Base-by-base conservation (phyloP, 1,284 basidiomycete species). In the Anthracocystis walkeri region DNA sequence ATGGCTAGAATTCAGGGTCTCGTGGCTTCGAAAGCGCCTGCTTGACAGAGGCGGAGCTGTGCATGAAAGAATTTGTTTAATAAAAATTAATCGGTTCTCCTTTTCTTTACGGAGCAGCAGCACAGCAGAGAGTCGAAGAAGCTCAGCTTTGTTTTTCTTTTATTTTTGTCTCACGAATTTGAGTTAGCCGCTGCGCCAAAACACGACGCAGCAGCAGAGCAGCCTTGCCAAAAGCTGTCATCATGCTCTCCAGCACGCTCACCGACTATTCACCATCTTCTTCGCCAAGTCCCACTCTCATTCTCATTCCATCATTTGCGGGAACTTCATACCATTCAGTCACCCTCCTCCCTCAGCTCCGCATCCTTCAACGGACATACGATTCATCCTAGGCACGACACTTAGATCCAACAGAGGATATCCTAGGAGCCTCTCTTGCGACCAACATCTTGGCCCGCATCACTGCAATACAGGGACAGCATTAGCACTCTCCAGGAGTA, bases 351-450 rank as follows among this genome's bases (percentile, higher is more conserved):
- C 14, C 35, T 16, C 33, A 33, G 11, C 14, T 38, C 14, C 35
- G 16, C 12, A 5, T 16, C 35, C 12, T 38, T 38, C 12, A 10
- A 38, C 12, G 12, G 35, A 38, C 10, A 38, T 14, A 38, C 14
- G 3, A 14, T 16, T 11, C 12, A 38, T 16, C 35, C 35, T 38
- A 2, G 16, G 35, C 35, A 38, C 35, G 8, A 44, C 42, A 20
- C 42, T 44, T 14, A 33, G 31, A 35, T 55, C 27, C 53, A 55
- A 33, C 52, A 42, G 27, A 54, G 52, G 41, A 41, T 54, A 41
- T 29, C 31, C 6, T n/a, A 38, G 3, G 35, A 27, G 7, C 3
- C 35, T 40, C 23, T 40, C 38, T 29, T 20, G 35, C 12, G 14
- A 41, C 8, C 51, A 29, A 53, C 21, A 41, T 21, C 38, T 29